phyloP scores from a whole-genome alignment of 371 early-diverging fungal genomes.

The Mortierella sp. region DNA sequence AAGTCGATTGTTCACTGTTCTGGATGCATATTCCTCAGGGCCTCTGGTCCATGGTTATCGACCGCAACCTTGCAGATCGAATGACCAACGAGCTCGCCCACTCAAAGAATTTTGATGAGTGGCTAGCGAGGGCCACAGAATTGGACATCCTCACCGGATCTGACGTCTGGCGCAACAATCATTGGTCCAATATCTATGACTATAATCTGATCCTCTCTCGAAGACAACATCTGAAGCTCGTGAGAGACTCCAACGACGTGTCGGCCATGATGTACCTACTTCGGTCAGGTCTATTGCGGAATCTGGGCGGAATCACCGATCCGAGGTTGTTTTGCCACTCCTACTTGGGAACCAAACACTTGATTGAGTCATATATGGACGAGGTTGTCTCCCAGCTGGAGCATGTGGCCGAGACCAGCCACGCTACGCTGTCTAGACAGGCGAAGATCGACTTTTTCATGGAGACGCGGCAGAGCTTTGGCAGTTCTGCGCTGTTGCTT shows the following conservation, averaged over 20 bases:
- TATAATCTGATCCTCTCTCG: conserved; percentile 70
- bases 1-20: not conserved
- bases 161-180: conserved; percentile 68
- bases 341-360: conserved; percentile 73
- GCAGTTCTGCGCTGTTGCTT: conserved; percentile 76
- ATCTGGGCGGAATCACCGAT: conserved; percentile 80
- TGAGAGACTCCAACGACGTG: conserved; percentile 65
- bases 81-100: conserved; percentile 59
- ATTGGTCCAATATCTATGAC: conserved; percentile 72
- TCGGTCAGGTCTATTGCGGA: conserved; percentile 72
- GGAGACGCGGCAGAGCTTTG: conserved; percentile 75
- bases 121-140: conserved; percentile 64
- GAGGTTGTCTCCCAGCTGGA: conserved; percentile 72
- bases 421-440: conserved; percentile 60
- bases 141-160: conserved; percentile 66
- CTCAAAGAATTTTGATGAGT: conserved; percentile 69
- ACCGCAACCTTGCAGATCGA: conserved; percentile 44
- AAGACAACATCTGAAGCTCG: conserved; percentile 63
- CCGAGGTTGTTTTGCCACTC: conserved; percentile 68
- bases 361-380: conserved; percentile 78
- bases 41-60: conserved; percentile 38
- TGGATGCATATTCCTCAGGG: conserved; percentile 14
- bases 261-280: conserved; percentile 70
- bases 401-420: conserved; percentile 61
- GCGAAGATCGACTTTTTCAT: conserved; percentile 75